Conservation (phyloP, 257 asterid genomes). For the Eustoma russellianum region DNA sequence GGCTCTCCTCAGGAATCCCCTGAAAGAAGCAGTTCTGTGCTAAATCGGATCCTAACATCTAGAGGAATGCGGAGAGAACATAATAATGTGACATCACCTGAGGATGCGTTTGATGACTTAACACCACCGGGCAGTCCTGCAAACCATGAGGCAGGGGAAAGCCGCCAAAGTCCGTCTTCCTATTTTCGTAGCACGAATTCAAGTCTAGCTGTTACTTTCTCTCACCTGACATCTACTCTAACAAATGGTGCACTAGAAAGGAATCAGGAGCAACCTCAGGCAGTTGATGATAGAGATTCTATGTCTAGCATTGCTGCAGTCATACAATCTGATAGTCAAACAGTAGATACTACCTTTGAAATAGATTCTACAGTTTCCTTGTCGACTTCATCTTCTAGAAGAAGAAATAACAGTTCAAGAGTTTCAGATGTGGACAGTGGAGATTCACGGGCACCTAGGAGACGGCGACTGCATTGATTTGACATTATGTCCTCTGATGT, state of each 20-base stretch:
- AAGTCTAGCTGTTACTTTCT: conserved; percentile 42
- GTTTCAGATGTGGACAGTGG: conserved; percentile 87
- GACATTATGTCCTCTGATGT: not conserved
- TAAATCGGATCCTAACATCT: conserved; percentile 60
- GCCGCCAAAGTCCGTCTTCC: conserved; percentile 42
- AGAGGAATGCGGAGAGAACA: conserved; percentile 72
- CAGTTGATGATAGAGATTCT: conserved; percentile 78
- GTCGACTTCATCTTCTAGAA: conserved; percentile 79
- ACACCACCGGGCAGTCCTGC: conserved; percentile 41
- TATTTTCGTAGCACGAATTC: conserved; percentile 59
- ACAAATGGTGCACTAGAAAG: conserved; percentile 36
- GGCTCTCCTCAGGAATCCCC: conserved; percentile 49
- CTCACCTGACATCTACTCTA: conserved; percentile 23
- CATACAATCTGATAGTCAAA: conserved; percentile 92
- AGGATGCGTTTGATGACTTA: conserved; percentile 43
- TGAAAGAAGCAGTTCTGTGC: conserved; percentile 57
- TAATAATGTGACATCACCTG: conserved; percentile 27
- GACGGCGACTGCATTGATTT: conserved; percentile 67
- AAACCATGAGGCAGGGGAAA: conserved; percentile 35
- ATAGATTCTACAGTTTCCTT: conserved; percentile 76
- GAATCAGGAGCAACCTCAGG: conserved; percentile 37
- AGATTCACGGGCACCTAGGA: conserved; percentile 88
- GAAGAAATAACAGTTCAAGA: conserved; percentile 66
- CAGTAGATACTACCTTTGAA: conserved; percentile 79
- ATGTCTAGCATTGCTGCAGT: conserved; percentile 96